Percentiles rank a stretch among this genome's conserved stretches.
Conservation (phyloP, 495 filamentous ascomycete genomes). For the Neurospora intermedia region DNA sequence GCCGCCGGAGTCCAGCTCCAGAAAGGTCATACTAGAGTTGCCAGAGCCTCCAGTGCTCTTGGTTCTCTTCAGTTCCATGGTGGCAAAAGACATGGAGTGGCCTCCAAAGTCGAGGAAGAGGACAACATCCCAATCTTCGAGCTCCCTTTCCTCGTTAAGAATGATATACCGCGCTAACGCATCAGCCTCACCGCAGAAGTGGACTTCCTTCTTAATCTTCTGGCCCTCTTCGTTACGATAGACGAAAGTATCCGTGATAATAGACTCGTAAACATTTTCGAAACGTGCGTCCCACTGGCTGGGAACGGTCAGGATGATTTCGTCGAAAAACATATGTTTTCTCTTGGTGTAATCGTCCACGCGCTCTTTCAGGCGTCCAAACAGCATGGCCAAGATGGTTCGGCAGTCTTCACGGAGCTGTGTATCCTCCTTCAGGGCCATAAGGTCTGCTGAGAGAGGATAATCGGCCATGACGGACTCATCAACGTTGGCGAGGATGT, state of each 20-base stretch:
- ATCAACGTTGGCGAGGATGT: constrained; percentile 1
- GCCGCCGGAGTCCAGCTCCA: background rate
- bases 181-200: background rate
- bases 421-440: background rate
- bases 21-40: background rate
- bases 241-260: constrained; percentile 1
- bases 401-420: background rate
- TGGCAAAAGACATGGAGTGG: constrained; percentile 1
- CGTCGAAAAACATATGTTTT: background rate
- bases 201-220: background rate
- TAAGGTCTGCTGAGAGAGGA: background rate
- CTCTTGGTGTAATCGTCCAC: background rate
- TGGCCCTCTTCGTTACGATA: background rate
- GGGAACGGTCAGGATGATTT: constrained; percentile 1
- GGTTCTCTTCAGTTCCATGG: background rate
- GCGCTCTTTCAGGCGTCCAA: background rate
- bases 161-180: constrained; percentile 5
- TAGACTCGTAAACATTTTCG: background rate
- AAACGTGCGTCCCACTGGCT: constrained; percentile 1
- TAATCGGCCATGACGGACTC: constrained; percentile 1
- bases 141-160: background rate
- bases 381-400: background rate
- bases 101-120: constrained; percentile 7
- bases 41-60: background rate
- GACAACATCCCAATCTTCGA: constrained; percentile 1